Evolutionary conservation across 1,139 yeast species (phyloP).

Genomic region (Kurtzmaniella quercitrusa): DNA sequence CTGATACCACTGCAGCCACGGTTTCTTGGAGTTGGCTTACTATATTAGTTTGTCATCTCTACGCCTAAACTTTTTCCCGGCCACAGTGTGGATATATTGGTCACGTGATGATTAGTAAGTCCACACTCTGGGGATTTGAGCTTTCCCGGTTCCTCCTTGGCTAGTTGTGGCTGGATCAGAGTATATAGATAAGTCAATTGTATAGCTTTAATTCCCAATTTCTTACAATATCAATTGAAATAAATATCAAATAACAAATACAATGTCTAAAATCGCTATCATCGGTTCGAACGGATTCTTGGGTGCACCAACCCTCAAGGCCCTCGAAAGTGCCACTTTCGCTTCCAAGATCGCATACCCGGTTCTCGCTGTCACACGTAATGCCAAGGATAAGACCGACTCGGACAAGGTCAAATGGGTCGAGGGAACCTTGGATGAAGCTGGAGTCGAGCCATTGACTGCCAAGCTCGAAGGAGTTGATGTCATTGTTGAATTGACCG

Average conservation of each 20-base stretch:
- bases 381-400: conserved; percentile 28
- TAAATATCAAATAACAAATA: not conserved
- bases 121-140: not conserved
- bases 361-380: conserved; percentile 47
- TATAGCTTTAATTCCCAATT: too few relatives aligned
- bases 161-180: not conserved
- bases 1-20: too few relatives aligned
- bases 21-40: not conserved
- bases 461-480: conserved; percentile 45
- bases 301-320: conserved; percentile 47
- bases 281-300: conserved; percentile 51
- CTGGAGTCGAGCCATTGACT: conserved; percentile 20
- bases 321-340: conserved; percentile 35
- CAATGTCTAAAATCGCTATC: conserved; percentile 37
- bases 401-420: conserved; percentile 40
- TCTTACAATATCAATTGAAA: too few relatives aligned
- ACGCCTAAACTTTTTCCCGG: not conserved
- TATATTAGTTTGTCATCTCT: not conserved
- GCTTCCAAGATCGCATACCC: conserved; percentile 43
- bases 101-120: not conserved
- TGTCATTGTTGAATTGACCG: conserved; percentile 44
- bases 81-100: not conserved
- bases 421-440: conserved; percentile 22
- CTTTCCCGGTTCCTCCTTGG: not conserved
- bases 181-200: too few relatives aligned